phyloP scores from a whole-genome alignment of 345 rosid species.

The Citrus australasica region DNA sequence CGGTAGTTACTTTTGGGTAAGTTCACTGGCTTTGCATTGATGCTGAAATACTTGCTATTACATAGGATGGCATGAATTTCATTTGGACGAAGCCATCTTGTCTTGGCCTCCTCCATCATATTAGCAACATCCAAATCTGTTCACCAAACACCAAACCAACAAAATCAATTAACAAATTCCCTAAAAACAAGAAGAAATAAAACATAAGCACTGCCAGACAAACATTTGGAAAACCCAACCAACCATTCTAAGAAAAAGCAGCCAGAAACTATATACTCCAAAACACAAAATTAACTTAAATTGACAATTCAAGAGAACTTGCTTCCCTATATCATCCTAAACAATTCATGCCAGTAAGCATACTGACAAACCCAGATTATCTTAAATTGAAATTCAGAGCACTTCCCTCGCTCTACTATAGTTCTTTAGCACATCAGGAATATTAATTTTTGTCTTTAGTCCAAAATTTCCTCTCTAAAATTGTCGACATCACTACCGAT shows the following conservation, averaged over 20 bases:
- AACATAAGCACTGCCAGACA: not conserved
- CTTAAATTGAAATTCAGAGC: too few species aligned
- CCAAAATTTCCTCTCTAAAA: too few species aligned
- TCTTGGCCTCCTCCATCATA: constrained; percentile 70
- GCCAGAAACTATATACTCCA: not conserved
- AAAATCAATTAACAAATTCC: constrained; percentile 6
- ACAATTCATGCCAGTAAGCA: too few species aligned
- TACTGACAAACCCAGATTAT: too few species aligned
- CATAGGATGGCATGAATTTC: constrained; percentile 86
- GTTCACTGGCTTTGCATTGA: constrained; percentile 78
- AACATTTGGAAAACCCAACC: not conserved
- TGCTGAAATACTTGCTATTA: constrained; percentile 63
- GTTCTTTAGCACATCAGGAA: not conserved
- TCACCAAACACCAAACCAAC: constrained; percentile 10
- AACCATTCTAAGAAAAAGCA: not conserved
- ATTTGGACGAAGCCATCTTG: constrained; percentile 96
- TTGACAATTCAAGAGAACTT: not conserved
- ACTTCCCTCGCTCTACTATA: not conserved
- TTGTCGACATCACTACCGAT: not conserved
- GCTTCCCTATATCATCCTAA: not conserved
- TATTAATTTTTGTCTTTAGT: not conserved
- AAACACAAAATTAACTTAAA: not conserved
- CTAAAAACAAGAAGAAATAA: too few species aligned
- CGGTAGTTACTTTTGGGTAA: constrained; percentile 66
- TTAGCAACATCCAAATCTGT: constrained; percentile 74